Evolutionary conservation across 805 yeast species (phyloP), one percentile per base, ranked within the genome.

Genomic region (Vanderwaltozyma tropicalis): DNA sequence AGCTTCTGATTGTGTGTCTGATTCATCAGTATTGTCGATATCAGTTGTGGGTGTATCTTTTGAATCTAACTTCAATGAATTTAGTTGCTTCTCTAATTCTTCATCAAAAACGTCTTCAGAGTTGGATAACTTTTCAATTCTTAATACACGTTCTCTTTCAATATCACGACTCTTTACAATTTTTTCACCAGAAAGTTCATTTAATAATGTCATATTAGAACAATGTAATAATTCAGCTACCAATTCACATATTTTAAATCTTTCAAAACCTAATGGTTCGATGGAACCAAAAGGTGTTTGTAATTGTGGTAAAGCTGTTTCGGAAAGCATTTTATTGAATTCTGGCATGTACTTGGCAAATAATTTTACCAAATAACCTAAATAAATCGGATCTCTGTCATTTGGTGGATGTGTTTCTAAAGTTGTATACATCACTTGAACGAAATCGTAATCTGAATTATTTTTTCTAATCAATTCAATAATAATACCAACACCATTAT

Each of bases 221-320:
- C 98, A 92, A 61, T 92, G 98, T 36, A 92, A 67, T 32, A 92
- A 68, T 55, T 92, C 98, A 0, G 98, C 98, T 31, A 89, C 78
- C 30, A 92, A 68, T 62, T 92, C 98, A 49, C 96, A 82, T 15
- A 92, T 74, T 52, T 89, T 85, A 63, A 92, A 92, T 47, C 94
- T 71, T 50, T 92, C 95, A 59, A 92, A 85, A 1, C 98, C 98
- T 20, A 92, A 64, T 1, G 92, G 88, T 54, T 81, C 85, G 43
- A 83, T 78, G 15, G 63, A 62, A 55, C 72, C 64, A 70, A 67
- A 47, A 48, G 71, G 67, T 2, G 71, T 66, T 30, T 62, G 62
- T 26, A 65, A 53, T 31, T 63, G 59, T 19, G 59, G 52, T 13
- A 61, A 40, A 18, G 57, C 51, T 2, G 62, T 55, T 41, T 59